Conservation (phyloP, 1,284 basidiomycete species). For the Leccinum proliferum region DNA sequence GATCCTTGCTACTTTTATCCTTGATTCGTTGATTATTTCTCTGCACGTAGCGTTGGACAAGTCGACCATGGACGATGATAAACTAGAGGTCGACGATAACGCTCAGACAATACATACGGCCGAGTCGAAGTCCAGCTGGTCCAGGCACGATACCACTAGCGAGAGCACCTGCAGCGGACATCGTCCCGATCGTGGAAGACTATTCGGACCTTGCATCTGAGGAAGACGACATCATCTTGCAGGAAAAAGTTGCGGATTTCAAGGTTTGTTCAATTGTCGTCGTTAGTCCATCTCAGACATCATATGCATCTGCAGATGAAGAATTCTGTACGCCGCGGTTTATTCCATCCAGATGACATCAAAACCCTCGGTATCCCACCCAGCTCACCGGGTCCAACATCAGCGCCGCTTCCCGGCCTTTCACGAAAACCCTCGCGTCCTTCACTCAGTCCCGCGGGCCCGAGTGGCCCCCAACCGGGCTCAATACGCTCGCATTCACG, state of each 20-base stretch:
- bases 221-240: slow-evolving; percentile 66
- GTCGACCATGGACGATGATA: slow-evolving; percentile 50
- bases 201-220: slow-evolving; percentile 82
- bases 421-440: slow-evolving; percentile 44
- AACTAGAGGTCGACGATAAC: too few relatives aligned
- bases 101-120: slow-evolving; percentile 42
- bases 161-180: slow-evolving; percentile 52
- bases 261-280: slow-evolving; percentile 44
- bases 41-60: slow-evolving; percentile 53
- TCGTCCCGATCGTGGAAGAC: slow-evolving; percentile 75
- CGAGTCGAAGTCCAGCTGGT: slow-evolving; percentile 58
- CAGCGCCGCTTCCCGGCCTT: slow-evolving; percentile 56
- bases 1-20: background rate
- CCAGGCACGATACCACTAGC: slow-evolving; percentile 48
- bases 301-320: slow-evolving; percentile 44
- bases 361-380: slow-evolving; percentile 56
- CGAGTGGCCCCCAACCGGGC: slow-evolving; percentile 23
- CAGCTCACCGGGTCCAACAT: slow-evolving; percentile 49
- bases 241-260: slow-evolving; percentile 77
- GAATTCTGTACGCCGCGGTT: slow-evolving; percentile 62
- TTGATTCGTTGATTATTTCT: background rate
- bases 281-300: background rate
- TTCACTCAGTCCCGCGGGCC: slow-evolving; percentile 34
- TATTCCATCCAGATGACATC: slow-evolving; percentile 87
- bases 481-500: slow-evolving; percentile 37